These are phyloP conservation scores for Plicaturopsis crispa DNA, from an alignment of 768 basidiomycete species.

Conservation along the genomic window DNA sequence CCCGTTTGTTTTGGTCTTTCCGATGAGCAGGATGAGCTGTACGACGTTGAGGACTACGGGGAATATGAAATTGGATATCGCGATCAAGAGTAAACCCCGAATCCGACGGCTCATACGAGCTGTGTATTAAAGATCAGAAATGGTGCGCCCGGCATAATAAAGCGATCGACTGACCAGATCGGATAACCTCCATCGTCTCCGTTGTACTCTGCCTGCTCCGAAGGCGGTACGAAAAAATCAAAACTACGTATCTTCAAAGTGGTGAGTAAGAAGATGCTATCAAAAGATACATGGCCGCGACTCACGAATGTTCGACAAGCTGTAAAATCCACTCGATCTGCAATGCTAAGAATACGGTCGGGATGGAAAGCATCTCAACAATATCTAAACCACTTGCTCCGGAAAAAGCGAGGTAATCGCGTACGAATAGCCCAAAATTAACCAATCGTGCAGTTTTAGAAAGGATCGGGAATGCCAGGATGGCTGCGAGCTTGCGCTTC, in stretches of 20 bases:
- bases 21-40: slow-evolving; percentile 24
- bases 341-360: slow-evolving; percentile 15
- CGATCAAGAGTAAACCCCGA: slow-evolving; percentile 26
- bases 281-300: no score
- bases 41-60: slow-evolving; percentile 26
- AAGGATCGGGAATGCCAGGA: slow-evolving; percentile 21
- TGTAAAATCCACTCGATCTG: slow-evolving; percentile 25
- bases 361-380: no score
- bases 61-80: slow-evolving; percentile 29
- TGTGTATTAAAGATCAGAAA: no score
- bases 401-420: no score
- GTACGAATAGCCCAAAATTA: no score
- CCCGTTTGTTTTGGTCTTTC: no score
- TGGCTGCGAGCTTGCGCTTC: slow-evolving; percentile 6
- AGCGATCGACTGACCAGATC: no score
- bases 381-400: no score
- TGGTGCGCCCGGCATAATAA: no score
- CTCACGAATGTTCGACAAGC: slow-evolving; percentile 26
- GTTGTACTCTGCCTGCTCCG: slow-evolving; percentile 4
- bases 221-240: slow-evolving; percentile 20
- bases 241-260: no score
- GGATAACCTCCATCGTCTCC: no score
- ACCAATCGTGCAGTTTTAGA: slow-evolving; percentile 25
- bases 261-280: no score
- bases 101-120: slow-evolving; percentile 16